phyloP scores from a whole-genome alignment of 345 rosid species.

The Raphanus sativus region DNA sequence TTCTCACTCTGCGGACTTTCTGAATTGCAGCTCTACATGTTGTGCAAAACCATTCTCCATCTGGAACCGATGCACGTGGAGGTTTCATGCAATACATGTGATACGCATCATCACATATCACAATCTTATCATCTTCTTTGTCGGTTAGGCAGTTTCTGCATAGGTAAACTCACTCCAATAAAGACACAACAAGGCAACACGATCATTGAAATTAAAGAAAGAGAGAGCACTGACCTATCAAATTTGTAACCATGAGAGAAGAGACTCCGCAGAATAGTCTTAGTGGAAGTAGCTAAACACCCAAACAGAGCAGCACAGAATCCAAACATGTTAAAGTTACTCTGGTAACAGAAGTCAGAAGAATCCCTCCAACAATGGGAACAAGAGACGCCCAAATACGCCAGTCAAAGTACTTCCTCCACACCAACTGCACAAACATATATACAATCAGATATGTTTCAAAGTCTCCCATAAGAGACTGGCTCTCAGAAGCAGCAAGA shows the following conservation, averaged over 20 bases:
- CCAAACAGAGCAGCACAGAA: conserved; percentile 98
- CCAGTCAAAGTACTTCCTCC: conserved; percentile 97
- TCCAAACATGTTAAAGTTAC: conserved; percentile 92
- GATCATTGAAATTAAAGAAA: too few relatives aligned
- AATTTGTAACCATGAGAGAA: conserved; percentile 92
- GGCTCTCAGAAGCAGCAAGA: not conserved
- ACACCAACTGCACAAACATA: conserved; percentile 38
- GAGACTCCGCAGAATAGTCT: conserved; percentile 97
- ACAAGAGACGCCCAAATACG: conserved; percentile 95
- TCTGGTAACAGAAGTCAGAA: conserved; percentile 94
- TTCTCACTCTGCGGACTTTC: conserved; percentile 51
- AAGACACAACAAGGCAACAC: conserved; percentile 98
- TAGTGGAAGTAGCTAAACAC: conserved; percentile 98
- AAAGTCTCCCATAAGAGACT: not conserved
- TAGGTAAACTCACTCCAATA: too few relatives aligned
- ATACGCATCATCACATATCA: conserved; percentile 86
- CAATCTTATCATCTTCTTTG: conserved; percentile 71
- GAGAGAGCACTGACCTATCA: not conserved
- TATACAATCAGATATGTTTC: too few relatives aligned
- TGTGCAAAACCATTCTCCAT: conserved; percentile 81
- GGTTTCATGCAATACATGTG: conserved; percentile 88
- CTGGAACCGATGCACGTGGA: conserved; percentile 53
- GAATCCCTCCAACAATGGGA: conserved; percentile 98
- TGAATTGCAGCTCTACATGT: conserved; percentile 58
- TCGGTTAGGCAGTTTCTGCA: conserved; percentile 79